Evolutionary conservation across 768 basidiomycete genomes (phyloP), one percentile per base, ranked within the genome.

Genomic region (Xerocomellus amylosporus): DNA sequence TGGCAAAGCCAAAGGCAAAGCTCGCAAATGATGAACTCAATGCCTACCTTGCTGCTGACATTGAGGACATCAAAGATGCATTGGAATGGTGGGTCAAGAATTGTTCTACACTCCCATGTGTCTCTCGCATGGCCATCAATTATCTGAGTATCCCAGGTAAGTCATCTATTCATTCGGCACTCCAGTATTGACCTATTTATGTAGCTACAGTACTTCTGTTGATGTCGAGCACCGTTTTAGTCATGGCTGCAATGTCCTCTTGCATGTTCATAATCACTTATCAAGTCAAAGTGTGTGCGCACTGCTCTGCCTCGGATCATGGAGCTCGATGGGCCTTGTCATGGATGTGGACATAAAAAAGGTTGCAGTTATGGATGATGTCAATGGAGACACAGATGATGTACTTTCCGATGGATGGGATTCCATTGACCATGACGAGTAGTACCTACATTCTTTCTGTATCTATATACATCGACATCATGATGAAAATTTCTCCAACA

Each of bases 131-230:
- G 56, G 56, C 43, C 4, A 5, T 49, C 14, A 38, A 57, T 15
- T 49, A 58, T 43, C 17, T 58, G 2, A 37, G 19, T 17, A 58
- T 58, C 3, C 41, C 49, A 8, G 28, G 53, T 54, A 20, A 22
- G 38, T 50, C 2, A 9, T 53, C 7, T 12, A 51, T 15, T 39
- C 10, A 49, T 46, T 40, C 2, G 3, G 6, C 8, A 30, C 36
- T 19, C 15, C n/a, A 2, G 34, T 48, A 48, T 19, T 49, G 22
- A 30, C 24, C 17, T 22, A 57, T 57, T 44, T 46, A 30, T 49
- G 66, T 28, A 55, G 72, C 72, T 38, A 74, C 71, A n/a, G n/a
- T n/a, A n/a, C n/a, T 0, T 75, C 69, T 3, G 55, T 69, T 14
- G 64, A 71, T 51, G 65, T 74, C 19, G 62, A 73, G 46, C 52